Evolutionary conservation across 1,139 yeast genomes (phyloP).

Genomic region (Pichia sp.): DNA sequence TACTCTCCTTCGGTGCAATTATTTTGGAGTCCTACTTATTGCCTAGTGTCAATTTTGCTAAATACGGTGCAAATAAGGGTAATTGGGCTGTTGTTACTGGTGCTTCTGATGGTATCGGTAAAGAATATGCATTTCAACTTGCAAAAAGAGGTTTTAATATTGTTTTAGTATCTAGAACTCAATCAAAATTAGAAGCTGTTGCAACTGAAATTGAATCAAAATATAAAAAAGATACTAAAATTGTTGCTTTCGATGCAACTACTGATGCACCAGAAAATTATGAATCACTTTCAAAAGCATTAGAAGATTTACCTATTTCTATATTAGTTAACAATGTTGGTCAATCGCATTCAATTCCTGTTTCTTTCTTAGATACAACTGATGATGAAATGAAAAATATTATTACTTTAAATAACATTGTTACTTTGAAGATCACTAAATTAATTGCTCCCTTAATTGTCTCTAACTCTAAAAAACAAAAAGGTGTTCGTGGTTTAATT

Average conservation of each 20-base stretch:
- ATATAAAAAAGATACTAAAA: conserved; percentile 57
- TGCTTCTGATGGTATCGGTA: conserved; percentile 96
- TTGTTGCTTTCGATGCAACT: conserved; percentile 77
- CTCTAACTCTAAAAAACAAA: conserved; percentile 39
- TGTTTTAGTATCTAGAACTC: conserved; percentile 78
- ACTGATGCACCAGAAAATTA: conserved; percentile 51
- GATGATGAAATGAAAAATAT: conserved; percentile 69
- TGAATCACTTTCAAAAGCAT: conserved; percentile 40
- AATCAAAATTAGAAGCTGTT: conserved; percentile 62
- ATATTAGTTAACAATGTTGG: conserved; percentile 91
- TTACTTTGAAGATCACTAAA: conserved; percentile 81
- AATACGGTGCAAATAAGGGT: conserved; percentile 64
- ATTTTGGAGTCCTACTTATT: conserved; percentile 54
- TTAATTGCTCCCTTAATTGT: conserved; percentile 62
- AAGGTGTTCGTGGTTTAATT: conserved; percentile 58
- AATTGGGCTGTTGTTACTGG: conserved; percentile 94
- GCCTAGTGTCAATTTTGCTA: conserved; percentile 55
- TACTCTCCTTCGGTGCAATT: conserved; percentile 38
- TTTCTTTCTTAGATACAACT: conserved; percentile 78
- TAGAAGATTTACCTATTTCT: conserved; percentile 50
- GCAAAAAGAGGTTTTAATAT: conserved; percentile 82
- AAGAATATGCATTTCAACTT: conserved; percentile 80
- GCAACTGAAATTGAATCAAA: conserved; percentile 58
- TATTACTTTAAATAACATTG: conserved; percentile 77
- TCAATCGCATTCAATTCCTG: conserved; percentile 90